A percentile compares a stretch with the other conserved stretches of the same genome.
phyloP scores from a whole-genome alignment of 2,329 filamentous ascomycete genomes.

The Lithohypha guttulata region DNA sequence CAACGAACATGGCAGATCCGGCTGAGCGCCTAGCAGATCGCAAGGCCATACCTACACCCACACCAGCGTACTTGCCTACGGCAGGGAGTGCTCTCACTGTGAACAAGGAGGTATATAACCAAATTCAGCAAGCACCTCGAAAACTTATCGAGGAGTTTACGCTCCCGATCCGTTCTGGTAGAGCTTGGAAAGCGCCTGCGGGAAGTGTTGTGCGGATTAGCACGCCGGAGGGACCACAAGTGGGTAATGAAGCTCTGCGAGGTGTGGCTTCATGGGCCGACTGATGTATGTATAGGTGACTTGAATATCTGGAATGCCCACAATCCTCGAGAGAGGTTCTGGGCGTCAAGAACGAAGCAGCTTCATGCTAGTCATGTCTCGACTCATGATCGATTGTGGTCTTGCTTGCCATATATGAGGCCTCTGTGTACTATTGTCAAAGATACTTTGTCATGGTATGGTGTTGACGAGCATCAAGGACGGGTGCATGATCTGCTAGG shows the following conservation, averaged over 20 bases:
- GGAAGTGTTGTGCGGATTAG: conserved; percentile 62
- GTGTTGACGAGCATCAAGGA: conserved; percentile 52
- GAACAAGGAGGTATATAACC: conserved; percentile 18
- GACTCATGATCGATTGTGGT: conserved; percentile 66
- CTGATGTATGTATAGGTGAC: conserved; percentile 44
- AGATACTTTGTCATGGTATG: conserved; percentile 55
- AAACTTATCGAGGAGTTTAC: conserved; percentile 39
- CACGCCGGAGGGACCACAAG: conserved; percentile 67
- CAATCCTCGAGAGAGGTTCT: conserved; percentile 72
- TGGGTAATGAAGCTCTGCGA: too few relatives aligned
- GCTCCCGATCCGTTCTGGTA: conserved; percentile 62
- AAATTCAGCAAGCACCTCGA: conserved; percentile 17
- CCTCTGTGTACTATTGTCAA: conserved; percentile 56
- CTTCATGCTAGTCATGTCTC: conserved; percentile 66
- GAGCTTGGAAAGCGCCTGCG: conserved; percentile 59
- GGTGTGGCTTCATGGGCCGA: conserved; percentile 1
- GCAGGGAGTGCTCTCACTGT: conserved; percentile 19
- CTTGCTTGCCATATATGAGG: conserved; percentile 62
- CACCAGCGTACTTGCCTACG: conserved; percentile 23
- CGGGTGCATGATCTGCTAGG: conserved; percentile 69
- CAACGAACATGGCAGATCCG: background rate
- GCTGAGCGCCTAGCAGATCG: conserved; percentile 13
- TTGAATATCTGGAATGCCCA: conserved; percentile 70
- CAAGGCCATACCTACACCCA: conserved; percentile 15
- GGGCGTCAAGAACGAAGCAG: conserved; percentile 68